These are phyloP conservation scores for Suhomyces panamericanus DNA, from an alignment of 1,139 yeast species.

Conservation along the genomic window DNA sequence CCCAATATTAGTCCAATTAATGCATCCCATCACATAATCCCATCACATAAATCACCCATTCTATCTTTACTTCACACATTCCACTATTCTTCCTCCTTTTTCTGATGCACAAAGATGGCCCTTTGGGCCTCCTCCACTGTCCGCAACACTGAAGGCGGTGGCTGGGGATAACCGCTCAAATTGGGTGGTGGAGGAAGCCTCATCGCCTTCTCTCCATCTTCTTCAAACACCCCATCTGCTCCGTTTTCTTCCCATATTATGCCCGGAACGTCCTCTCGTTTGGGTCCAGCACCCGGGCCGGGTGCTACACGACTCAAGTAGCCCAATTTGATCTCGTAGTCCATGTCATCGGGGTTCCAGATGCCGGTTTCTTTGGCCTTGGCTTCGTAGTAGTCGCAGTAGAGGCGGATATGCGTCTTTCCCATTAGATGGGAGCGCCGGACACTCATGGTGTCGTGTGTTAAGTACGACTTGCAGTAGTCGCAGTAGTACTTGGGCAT, in stretches of 20 bases:
- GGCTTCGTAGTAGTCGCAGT: constrained; percentile 73
- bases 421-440: constrained; percentile 82
- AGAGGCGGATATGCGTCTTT: constrained; percentile 70
- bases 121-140: constrained; percentile 14
- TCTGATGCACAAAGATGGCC: constrained; percentile 11
- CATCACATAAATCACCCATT: too few species aligned
- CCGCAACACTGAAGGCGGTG: constrained; percentile 37
- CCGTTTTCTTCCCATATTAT: constrained; percentile 6
- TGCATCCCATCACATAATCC: too few species aligned
- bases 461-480: constrained; percentile 80
- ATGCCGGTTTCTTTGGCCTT: constrained; percentile 52
- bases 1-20: too few species aligned
- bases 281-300: constrained; percentile 22
- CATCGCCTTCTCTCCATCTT: constrained; percentile 15
- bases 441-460: constrained; percentile 88
- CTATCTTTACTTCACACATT: background rate
- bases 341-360: constrained; percentile 41
- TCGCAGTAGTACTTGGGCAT: constrained; percentile 78
- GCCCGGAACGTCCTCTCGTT: background rate
- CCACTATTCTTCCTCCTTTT: constrained; percentile 7
- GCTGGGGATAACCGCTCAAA: constrained; percentile 38
- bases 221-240: constrained; percentile 13
- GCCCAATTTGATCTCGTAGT: constrained; percentile 41
- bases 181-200: constrained; percentile 46
- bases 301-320: constrained; percentile 49